Base-by-base conservation (phyloP, 2,329 filamentous ascomycete genomes). In the Canariomyces notabilis region DNA sequence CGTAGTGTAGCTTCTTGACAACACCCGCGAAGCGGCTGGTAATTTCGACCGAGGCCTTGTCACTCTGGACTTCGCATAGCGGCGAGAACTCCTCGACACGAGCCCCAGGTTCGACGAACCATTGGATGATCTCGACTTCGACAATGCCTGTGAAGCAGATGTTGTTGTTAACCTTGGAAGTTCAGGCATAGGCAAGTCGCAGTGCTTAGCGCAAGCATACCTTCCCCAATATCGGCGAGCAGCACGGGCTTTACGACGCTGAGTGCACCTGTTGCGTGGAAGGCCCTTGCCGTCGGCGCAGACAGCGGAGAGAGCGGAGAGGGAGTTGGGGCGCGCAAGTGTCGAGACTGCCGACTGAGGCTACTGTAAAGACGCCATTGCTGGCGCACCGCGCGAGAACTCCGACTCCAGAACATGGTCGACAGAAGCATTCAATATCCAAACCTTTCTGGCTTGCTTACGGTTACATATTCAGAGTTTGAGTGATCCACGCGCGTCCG, bases 51-150 rank as follows among this genome's bases (percentile, higher is more conserved):
- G 81, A 80, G 40, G 93, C 93, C 68, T 98, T 98, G 71, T 98
- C 93, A 60, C 90, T 96, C 66, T 97, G 93, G 36, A 98, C 94
- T 71, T 98, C 93, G 70, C 93, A 98, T 37, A 98, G 77, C 50
- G 91, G 93, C 58, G 94, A 93, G 77, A 95, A 98, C 72, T 98
- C 91, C 71, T 98, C 90, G 59, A 98, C 90, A 48, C 87, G 83
- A 29, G 93, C 93, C 48, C 90, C 91, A 40, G 94, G 89, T 69
- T 96, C 86, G 56, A 98, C 91, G 65, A 97, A 98, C 93, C 93
- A 98, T 73, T 98, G 93, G 61, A 97, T 97, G 61, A 98, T 88
- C 68, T 98, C 93, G 63, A 93, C 95, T 71, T 98, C 93, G 64
- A 93, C 90, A 61, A 97, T 98, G 45, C 93, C 93, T 93, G 58